Base-by-base conservation (phyloP, 2,329 filamentous ascomycete species). In the Stemphylium beticola region DNA sequence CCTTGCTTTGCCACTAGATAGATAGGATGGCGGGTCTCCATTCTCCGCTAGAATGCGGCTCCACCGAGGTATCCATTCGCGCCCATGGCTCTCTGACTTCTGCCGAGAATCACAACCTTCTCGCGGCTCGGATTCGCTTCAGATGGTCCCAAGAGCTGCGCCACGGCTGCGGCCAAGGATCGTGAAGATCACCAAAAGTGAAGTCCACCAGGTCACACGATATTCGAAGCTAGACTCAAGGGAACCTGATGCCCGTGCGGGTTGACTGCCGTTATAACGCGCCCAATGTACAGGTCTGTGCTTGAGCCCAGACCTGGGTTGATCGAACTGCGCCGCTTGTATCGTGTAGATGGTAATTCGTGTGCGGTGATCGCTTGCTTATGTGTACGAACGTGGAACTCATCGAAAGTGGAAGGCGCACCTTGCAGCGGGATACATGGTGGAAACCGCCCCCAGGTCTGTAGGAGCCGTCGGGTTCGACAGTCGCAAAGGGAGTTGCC, bases 261-360 rank as follows among this genome's bases (percentile, higher is more conserved):
- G 31, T 0, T 18, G 32, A 34, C 18, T 17, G 32, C 36, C 38
- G 44, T 24, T 36, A 12, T 18, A 33, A n/a, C 31, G 33, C 29
- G 14, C 18, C 29, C 37, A 17, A 32, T 29, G 22, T 34, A 18
- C 26, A 41, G 49, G 52, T 50, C 60, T 62, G 52, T 61, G 49
- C 55, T 50, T 53, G 39, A 26, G 41, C 60, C 53, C 47, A 58
- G 31, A 10, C 8, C 4, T 58, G 58, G 37, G 60, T 58, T 47
- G 38, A 36, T 32, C 40, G 24, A 49, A 39, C 39, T 39, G 40
- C 31, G 36, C 39, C 47, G 47, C 50, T 42, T 53, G 45, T 53
- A 33, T 54, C 40, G 39, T 34, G 32, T 53, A 47, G 32, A 49
- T 51, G 57, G 36, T 41, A 29, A 18, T 29, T 45, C 32, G 48